A percentile compares a stretch with the other conserved stretches of the same genome.
Conservation (phyloP, 2,329 filamentous ascomycete genomes). For the Sporothrix pseudoabietina region DNA sequence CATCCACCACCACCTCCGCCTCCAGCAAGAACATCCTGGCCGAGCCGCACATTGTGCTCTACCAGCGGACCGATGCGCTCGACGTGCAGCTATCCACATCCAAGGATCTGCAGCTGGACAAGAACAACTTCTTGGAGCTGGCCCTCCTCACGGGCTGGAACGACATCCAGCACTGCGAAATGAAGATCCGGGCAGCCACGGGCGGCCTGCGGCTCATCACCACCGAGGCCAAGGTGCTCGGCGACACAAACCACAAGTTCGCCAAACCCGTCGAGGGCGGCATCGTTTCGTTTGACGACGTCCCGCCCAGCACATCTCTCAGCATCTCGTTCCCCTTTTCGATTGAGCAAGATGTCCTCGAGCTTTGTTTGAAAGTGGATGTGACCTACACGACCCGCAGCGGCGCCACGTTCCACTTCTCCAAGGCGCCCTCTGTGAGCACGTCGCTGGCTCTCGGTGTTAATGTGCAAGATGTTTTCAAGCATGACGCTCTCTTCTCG, state of each 20-base stretch:
- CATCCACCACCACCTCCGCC: background rate
- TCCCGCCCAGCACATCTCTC: constrained; percentile 51
- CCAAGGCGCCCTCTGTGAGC: constrained; percentile 63
- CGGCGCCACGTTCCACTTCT: constrained; percentile 63
- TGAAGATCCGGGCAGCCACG: constrained; percentile 65
- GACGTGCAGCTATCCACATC: constrained; percentile 68
- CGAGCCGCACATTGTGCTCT: constrained; percentile 68
- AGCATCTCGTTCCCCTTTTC: constrained; percentile 77
- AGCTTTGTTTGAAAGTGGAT: constrained; percentile 75
- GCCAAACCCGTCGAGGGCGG: constrained; percentile 57
- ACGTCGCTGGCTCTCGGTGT: constrained; percentile 84
- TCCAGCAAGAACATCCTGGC: constrained; percentile 52
- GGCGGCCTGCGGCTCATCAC: constrained; percentile 66
- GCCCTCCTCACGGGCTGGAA: constrained; percentile 76
- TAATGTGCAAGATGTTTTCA: constrained; percentile 96
- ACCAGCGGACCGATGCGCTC: constrained; percentile 69
- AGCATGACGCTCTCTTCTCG: constrained; percentile 77
- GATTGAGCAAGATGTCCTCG: constrained; percentile 72
- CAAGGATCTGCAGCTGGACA: constrained; percentile 75
- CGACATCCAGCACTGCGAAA: constrained; percentile 58
- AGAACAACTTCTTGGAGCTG: constrained; percentile 75
- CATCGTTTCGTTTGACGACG: constrained; percentile 52
- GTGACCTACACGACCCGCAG: constrained; percentile 69
- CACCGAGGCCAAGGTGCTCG: constrained; percentile 58
- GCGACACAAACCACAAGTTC: constrained; percentile 43